Evolutionary conservation across 805 yeast species (phyloP).

Genomic region (Lachancea dasiensis): DNA sequence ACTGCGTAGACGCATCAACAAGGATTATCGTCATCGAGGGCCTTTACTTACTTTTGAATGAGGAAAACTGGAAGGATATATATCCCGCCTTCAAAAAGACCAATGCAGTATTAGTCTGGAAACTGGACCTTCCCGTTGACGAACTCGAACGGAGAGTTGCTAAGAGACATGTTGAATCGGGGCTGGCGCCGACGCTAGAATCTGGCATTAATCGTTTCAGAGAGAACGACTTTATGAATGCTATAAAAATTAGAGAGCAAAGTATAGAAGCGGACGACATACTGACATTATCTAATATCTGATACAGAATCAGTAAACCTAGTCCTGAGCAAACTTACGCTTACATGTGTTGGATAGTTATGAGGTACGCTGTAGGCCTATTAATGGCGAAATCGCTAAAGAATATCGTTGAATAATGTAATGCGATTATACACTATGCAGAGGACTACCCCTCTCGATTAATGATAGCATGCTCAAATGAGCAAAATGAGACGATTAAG

Average conservation of each 20-base stretch:
- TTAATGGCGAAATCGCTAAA: too few species aligned
- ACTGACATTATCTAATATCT: conserved; percentile 20
- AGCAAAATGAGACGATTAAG: too few species aligned
- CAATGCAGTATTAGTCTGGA: conserved; percentile 42
- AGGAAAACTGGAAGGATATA: conserved; percentile 48
- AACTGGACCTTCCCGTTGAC: conserved; percentile 41
- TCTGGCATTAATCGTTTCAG: conserved; percentile 49
- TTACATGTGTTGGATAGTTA: too few species aligned
- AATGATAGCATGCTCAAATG: too few species aligned
- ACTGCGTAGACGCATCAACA: conserved; percentile 40
- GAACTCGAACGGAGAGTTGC: conserved; percentile 55
- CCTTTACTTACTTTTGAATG: conserved; percentile 55
- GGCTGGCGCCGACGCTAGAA: conserved; percentile 41
- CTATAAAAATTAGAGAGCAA: conserved; percentile 30
- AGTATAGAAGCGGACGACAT: conserved; percentile 17
- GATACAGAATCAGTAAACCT: too few species aligned
- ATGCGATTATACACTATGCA: too few species aligned
- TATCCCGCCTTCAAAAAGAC: conserved; percentile 15
- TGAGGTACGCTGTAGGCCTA: too few species aligned
- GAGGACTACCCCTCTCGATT: too few species aligned
- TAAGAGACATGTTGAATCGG: conserved; percentile 57
- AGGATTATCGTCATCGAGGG: conserved; percentile 71
- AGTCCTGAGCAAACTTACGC: too few species aligned
- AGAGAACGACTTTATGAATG: conserved; percentile 61
- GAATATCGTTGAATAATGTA: too few species aligned